Percentiles rank a stretch among this genome's conserved stretches.
Conservation (phyloP, 257 asterid species). For the Solanum corneliomulleri region DNA sequence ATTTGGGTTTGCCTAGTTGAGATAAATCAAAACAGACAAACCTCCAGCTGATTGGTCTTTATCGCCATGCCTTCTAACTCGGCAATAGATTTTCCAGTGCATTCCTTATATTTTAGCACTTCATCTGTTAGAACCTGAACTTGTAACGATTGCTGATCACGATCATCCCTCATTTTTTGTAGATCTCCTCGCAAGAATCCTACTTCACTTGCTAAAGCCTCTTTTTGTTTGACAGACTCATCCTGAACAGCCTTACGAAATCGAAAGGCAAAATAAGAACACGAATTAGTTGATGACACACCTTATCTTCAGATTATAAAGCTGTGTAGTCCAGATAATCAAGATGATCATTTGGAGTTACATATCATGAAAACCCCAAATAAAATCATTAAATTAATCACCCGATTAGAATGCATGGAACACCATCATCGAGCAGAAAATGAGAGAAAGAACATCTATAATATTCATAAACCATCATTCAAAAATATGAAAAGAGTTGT, state of each 20-base stretch:
- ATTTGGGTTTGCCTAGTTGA: background rate
- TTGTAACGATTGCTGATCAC: constrained; percentile 45
- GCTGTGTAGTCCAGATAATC: background rate
- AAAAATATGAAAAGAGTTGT: background rate
- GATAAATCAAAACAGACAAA: constrained; percentile 1
- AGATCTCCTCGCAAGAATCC: constrained; percentile 56
- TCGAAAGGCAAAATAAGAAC: background rate
- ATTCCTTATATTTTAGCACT: constrained; percentile 47
- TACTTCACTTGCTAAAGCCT: constrained; percentile 55
- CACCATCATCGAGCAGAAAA: background rate
- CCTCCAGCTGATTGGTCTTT: constrained; percentile 64
- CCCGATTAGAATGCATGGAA: background rate
- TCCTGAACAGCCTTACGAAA: constrained; percentile 47
- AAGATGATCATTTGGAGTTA: background rate
- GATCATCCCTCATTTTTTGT: constrained; percentile 79
- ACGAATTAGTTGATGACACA: background rate
- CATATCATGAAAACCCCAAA: background rate
- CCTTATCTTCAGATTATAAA: background rate
- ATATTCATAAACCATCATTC: background rate
- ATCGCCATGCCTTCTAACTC: constrained; percentile 34
- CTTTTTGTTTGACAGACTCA: constrained; percentile 62
- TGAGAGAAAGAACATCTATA: background rate
- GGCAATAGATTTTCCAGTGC: constrained; percentile 40
- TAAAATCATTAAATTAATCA: background rate
- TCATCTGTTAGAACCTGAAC: constrained; percentile 50